Evolutionary conservation across 108 stramenopile genomes (phyloP), one percentile per base, ranked within the genome.

Genomic region (Nannochloropsis salina): DNA sequence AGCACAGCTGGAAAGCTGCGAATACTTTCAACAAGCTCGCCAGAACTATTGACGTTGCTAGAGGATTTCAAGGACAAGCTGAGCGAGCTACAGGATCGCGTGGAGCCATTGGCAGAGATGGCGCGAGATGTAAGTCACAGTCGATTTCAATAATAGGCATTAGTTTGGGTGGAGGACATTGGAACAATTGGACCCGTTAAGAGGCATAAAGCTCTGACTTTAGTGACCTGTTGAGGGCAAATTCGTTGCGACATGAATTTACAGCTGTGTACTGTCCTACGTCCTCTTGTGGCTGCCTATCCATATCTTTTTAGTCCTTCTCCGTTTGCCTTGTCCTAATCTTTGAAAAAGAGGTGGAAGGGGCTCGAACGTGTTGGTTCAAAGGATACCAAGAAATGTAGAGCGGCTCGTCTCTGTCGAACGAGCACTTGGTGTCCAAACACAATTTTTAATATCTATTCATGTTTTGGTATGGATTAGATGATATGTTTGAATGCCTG

Each of bases 31-130:
- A 88, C 89, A 15, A 88, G 91, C 45, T 84, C 92, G 41, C 92
- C 92, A 41, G 92, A 92, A 82, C 90, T 92, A 42, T 84, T 86
- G 10, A 61, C 87, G 42, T 85, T 92, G 11, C 85, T 92, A 47
- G 83, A 43, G 6, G 92, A 92, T 82, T 44, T 92, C 43, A 80
- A 85, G 44, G 82, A 43, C 44, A 81, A 83, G 21, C 45, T 92
- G 42, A 44, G 45, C 42, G 88, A 84, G 42, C 88, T 92, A 86
- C 44, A 84, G 47, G 85, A 84, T 20, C 84, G 90, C 42, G 90
- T 91, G 80, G 88, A 89, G 61, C 92, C 92, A 15, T 82, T 92
- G 79, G 45, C 86, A 82, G 43, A 82, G n/a, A 85, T 84, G 84
- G 80, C 45, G 6, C 31, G n/a, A n/a, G 20, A 88, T 80, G 80